Evolutionary conservation across 2,329 filamentous ascomycete species (phyloP).

Genomic region (Phaeosphaeria sp.): DNA sequence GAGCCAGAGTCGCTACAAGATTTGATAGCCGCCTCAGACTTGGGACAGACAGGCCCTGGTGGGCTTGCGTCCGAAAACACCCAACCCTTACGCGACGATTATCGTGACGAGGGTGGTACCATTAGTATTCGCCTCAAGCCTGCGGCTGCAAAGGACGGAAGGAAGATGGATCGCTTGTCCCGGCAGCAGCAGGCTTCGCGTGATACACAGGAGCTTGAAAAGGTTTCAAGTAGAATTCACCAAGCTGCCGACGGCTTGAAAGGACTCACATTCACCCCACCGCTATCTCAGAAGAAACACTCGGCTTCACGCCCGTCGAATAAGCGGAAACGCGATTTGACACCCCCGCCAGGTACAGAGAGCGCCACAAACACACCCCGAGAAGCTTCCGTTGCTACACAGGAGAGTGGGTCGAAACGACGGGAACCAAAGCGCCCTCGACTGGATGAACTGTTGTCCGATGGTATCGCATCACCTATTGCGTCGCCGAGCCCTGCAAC

Average conservation of each 20-base stretch:
- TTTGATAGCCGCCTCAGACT: conserved; percentile 25
- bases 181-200: conserved; percentile 58
- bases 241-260: conserved; percentile 44
- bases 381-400: conserved; percentile 33
- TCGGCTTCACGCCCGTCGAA: conserved; percentile 37
- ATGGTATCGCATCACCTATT: conserved; percentile 14
- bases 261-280: conserved; percentile 38
- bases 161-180: conserved; percentile 73
- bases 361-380: conserved; percentile 17
- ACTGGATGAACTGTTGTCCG: conserved; percentile 7
- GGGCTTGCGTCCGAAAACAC: conserved; percentile 17
- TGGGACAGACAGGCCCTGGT: conserved; percentile 20
- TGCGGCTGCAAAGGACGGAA: conserved; percentile 80
- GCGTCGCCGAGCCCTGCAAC: conserved; percentile 16
- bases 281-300: conserved; percentile 24
- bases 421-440: conserved; percentile 42
- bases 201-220: conserved; percentile 46
- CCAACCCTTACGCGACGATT: conserved; percentile 20
- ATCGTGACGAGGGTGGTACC: conserved; percentile 66
- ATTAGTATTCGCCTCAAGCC: conserved; percentile 79
- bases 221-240: conserved; percentile 41
- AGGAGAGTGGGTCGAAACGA: conserved; percentile 32
- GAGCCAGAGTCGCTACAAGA: conserved; percentile 36
- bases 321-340: conserved; percentile 64
- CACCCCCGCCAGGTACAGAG: conserved; percentile 37